phyloP scores from a whole-genome alignment of 2,329 filamentous ascomycete genomes.

The Sporothrix luriei region DNA sequence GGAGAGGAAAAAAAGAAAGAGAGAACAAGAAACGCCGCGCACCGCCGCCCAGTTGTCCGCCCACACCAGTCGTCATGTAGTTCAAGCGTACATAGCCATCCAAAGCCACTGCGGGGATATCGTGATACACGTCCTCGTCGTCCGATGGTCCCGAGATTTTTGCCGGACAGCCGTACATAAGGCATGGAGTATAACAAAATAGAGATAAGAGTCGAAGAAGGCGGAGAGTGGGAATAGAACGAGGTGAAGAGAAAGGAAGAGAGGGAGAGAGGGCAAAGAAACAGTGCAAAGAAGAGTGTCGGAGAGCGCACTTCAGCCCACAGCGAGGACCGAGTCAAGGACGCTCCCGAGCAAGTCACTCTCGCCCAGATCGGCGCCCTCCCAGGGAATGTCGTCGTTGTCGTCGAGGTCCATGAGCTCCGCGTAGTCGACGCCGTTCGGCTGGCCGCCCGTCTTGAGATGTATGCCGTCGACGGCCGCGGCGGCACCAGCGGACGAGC shows the following conservation, averaged over 20 bases:
- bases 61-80: conserved; percentile 22
- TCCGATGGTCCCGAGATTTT: neutral
- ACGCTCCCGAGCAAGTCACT: conserved; percentile 57
- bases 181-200: neutral
- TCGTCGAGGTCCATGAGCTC: conserved; percentile 63
- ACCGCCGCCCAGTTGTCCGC: conserved; percentile 19
- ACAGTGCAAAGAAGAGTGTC: neutral
- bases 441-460: conserved; percentile 36
- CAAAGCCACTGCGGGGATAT: conserved; percentile 10
- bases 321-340: conserved; percentile 59
- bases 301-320: conserved; percentile 41
- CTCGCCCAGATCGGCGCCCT: conserved; percentile 59
- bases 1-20: neutral
- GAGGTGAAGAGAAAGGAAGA: neutral
- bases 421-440: conserved; percentile 52
- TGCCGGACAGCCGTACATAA: neutral
- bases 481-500: conserved; percentile 24
- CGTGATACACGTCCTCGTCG: neutral
- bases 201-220: neutral
- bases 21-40: conserved; percentile 28
- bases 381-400: conserved; percentile 61
- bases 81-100: conserved; percentile 4
- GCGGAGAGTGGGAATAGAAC: neutral
- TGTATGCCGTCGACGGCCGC: conserved; percentile 42
- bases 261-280: neutral